A percentile compares a stretch with the other conserved stretches of the same genome.
phyloP scores from a whole-genome alignment of 106 monocot genomes.

The Alisma plantagoaquatica region DNA sequence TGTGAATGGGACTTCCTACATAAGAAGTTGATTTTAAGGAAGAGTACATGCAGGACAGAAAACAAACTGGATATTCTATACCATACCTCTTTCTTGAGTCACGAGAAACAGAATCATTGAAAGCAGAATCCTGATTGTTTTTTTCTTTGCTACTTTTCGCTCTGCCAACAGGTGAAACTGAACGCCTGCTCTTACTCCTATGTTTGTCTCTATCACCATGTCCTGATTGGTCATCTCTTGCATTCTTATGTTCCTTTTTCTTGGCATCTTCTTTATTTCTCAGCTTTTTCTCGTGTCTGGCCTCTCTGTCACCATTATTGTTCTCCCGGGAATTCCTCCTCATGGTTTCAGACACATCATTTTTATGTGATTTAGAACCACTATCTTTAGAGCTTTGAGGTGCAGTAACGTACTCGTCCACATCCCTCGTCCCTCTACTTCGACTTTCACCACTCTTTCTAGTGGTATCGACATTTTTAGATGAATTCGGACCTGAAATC shows the following conservation, averaged over 20 bases:
- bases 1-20: constrained; percentile 45
- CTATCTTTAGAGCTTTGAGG: constrained; percentile 2
- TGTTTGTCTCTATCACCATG: constrained; percentile 1
- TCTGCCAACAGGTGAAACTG: constrained; percentile 4
- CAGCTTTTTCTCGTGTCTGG: neutral
- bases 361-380: neutral
- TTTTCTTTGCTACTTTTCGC: constrained; percentile 1
- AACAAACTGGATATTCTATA: neutral
- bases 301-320: neutral
- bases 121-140: neutral
- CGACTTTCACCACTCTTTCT: neutral
- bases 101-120: neutral
- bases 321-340: neutral
- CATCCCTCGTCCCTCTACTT: neutral
- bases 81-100: constrained; percentile 12
- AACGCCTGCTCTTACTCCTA: neutral
- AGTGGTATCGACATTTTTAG: neutral
- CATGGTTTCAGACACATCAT: neutral
- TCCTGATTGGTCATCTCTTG: constrained; percentile 3
- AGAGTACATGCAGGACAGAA: constrained; percentile 2
- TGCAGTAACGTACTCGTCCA: neutral
- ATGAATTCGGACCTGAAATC: neutral
- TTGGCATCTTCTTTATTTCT: constrained; percentile 8
- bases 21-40: too few species aligned
- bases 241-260: neutral